Percentiles rank a stretch among this genome's conserved stretches.
These are phyloP conservation scores for Botrytis sinoallii DNA, from an alignment of 2,329 filamentous ascomycete genomes.

Conservation along the genomic window DNA sequence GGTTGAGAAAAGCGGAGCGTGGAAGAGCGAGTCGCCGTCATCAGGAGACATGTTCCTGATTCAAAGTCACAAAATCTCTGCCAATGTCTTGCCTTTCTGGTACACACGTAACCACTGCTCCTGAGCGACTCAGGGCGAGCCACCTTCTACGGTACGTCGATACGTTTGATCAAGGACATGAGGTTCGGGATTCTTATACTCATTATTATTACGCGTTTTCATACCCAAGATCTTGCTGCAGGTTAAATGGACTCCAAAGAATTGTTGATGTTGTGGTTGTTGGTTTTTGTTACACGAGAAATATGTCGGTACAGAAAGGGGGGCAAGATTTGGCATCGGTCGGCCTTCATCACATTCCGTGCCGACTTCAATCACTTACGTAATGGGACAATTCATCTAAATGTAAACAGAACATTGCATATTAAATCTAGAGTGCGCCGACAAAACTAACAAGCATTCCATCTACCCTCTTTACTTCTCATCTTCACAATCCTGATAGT, in stretches of 20 bases:
- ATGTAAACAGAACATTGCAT: background rate
- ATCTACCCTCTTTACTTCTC: background rate
- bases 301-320: background rate
- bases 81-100: background rate
- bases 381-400: background rate
- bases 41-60: background rate
- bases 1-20: background rate
- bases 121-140: background rate
- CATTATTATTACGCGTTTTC: background rate
- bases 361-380: background rate
- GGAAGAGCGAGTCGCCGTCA: background rate
- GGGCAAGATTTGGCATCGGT: background rate
- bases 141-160: background rate
- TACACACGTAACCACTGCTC: background rate
- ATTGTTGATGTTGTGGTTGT: background rate
- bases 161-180: background rate
- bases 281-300: background rate
- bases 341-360: background rate
- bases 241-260: fast-evolving
- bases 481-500: background rate
- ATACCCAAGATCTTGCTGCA: background rate
- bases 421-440: too few species aligned
- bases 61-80: background rate
- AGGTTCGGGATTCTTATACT: background rate
- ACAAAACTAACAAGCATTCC: background rate